Percentiles rank a stretch among this genome's conserved stretches.
These are phyloP conservation scores for Leccinellum albellum DNA, from an alignment of 768 basidiomycete species.

Conservation along the genomic window DNA sequence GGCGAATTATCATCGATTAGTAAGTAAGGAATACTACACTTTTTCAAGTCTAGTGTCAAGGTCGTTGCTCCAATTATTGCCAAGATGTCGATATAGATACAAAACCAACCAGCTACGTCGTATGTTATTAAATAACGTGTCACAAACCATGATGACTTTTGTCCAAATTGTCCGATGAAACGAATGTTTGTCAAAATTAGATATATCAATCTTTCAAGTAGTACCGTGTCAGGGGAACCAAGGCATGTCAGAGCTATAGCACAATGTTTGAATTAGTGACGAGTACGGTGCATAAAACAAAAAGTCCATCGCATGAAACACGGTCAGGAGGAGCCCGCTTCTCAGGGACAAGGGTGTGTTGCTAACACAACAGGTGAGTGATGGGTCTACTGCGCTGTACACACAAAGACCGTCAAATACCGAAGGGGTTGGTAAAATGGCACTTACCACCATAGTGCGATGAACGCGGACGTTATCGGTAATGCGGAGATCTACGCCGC, in stretches of 20 bases:
- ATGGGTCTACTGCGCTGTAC: conserved; percentile 20
- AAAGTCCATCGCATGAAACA: background rate
- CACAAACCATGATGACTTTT: background rate
- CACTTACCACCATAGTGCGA: conserved; percentile 49
- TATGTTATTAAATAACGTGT: background rate
- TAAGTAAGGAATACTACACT: background rate
- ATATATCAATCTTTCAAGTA: too few species aligned
- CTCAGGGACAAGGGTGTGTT: background rate
- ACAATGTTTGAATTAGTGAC: conserved; percentile 7
- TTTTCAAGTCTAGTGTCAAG: background rate
- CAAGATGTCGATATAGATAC: conserved; percentile 18
- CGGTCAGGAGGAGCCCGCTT: background rate
- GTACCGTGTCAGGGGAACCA: too few species aligned
- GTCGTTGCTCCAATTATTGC: background rate
- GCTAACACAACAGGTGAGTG: conserved; percentile 16
- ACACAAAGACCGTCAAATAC: conserved; percentile 11
- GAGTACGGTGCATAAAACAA: conserved; percentile 3
- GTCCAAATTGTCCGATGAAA: background rate
- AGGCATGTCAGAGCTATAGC: background rate
- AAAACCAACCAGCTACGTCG: background rate
- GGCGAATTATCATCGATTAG: background rate
- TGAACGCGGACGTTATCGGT: conserved; percentile 51
- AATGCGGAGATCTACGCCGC: conserved; percentile 53
- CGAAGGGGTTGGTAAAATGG: conserved; percentile 7
- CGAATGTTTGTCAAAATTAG: background rate